Conservation (phyloP, 192 early-diverging fungal genomes). For the Allomyces macrogynus region DNA sequence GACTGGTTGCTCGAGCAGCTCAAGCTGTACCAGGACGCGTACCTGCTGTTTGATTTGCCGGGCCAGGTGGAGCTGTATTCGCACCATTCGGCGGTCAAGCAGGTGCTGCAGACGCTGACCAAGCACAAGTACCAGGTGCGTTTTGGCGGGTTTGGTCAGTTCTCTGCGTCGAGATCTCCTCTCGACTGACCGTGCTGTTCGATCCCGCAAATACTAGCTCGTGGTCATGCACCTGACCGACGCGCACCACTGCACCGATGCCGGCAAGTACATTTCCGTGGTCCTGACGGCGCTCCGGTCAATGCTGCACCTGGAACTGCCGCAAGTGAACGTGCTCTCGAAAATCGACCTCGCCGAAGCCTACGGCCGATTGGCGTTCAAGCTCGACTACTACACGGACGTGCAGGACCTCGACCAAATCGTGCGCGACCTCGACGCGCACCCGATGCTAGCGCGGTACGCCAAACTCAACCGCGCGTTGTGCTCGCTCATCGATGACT, state of each 20-base stretch:
- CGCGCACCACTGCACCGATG: slow-evolving; percentile 78
- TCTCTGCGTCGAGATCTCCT: too few relatives aligned
- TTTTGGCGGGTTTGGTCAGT: too few relatives aligned
- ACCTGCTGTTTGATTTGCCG: slow-evolving; percentile 34
- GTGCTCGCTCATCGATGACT: slow-evolving; percentile 82
- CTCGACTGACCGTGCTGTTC: too few relatives aligned
- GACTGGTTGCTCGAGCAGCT: slow-evolving; percentile 29
- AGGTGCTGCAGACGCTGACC: not conserved
- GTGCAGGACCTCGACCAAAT: slow-evolving; percentile 77
- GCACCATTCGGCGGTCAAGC: slow-evolving; percentile 7
- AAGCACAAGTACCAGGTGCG: too few relatives aligned
- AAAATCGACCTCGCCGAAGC: slow-evolving; percentile 36
- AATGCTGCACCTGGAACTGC: slow-evolving; percentile 34
- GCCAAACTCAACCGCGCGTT: slow-evolving; percentile 57
- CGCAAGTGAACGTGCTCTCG: slow-evolving; percentile 31
- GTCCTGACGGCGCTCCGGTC: slow-evolving; percentile 65
- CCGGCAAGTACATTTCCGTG: slow-evolving; percentile 80
- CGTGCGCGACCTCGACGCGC: slow-evolving; percentile 49
- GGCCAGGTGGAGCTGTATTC: slow-evolving; percentile 42
- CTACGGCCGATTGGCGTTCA: slow-evolving; percentile 62
- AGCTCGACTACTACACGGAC: slow-evolving; percentile 85
- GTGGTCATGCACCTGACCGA: slow-evolving; percentile 74
- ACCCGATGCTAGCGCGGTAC: slow-evolving; percentile 42
- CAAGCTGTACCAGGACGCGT: slow-evolving; percentile 13
- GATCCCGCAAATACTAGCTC: slow-evolving; percentile 17